These are phyloP conservation scores for Manihot esculenta DNA, from an alignment of 441 rosid genomes.

Conservation along the genomic window DNA sequence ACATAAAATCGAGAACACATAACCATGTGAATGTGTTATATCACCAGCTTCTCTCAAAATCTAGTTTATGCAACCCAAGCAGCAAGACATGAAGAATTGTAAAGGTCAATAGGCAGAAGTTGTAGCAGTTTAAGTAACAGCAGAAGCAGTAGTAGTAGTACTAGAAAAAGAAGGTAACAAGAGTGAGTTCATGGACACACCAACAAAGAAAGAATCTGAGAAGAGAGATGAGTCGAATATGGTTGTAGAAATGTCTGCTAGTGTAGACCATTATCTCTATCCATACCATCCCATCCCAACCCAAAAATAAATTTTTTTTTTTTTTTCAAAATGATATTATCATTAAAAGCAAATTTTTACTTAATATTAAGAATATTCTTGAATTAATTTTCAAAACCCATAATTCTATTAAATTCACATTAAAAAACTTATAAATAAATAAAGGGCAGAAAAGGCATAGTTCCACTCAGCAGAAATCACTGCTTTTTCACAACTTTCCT, in stretches of 20 bases:
- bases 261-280: conserved; percentile 56
- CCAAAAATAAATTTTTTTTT: too few relatives aligned
- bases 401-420: too few relatives aligned
- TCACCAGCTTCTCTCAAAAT: conserved; percentile 7
- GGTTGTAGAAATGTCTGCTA: conserved; percentile 61
- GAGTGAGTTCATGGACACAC: conserved; percentile 40
- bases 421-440: too few relatives aligned
- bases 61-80: background rate
- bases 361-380: too few relatives aligned
- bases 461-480: conserved; percentile 24
- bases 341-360: too few relatives aligned
- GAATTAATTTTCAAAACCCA: too few relatives aligned
- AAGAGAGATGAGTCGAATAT: conserved; percentile 48
- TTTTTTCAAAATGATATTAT: too few relatives aligned
- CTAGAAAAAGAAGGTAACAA: conserved; percentile 24
- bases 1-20: background rate
- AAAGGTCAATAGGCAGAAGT: background rate
- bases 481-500: conserved; percentile 16
- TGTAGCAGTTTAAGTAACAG: too few relatives aligned
- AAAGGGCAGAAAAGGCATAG: conserved; percentile 31
- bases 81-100: background rate
- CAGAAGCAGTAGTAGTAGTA: background rate
- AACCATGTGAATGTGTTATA: background rate
- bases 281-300: conserved; percentile 23
- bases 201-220: conserved; percentile 38